phyloP scores from a whole-genome alignment of 352 stramenopile species.

The Phytophthora sojae region DNA sequence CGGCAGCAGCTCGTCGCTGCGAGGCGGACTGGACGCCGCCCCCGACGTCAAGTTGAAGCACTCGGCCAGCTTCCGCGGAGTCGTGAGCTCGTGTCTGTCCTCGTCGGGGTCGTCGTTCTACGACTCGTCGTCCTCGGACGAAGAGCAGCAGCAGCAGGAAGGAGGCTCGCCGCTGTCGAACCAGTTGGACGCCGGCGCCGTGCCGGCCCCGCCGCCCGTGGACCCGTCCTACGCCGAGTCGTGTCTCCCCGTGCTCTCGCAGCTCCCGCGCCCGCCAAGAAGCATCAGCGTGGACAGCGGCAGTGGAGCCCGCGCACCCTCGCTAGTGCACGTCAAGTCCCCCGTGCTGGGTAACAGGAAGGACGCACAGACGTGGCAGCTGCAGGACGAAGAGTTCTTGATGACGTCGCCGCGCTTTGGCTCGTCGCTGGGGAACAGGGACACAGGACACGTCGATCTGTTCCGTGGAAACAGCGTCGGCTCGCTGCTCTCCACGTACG shows the following conservation, averaged over 20 bases:
- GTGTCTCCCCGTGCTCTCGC: constrained; percentile 55
- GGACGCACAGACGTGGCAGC: constrained; percentile 72
- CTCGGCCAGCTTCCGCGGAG: constrained; percentile 52
- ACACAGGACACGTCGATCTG: constrained; percentile 34
- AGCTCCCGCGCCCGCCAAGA: constrained; percentile 48
- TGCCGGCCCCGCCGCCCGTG: constrained; percentile 31
- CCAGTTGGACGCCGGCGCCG: constrained; percentile 17
- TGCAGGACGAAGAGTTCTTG: constrained; percentile 75
- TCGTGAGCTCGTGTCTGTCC: constrained; percentile 56
- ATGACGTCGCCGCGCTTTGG: constrained; percentile 66
- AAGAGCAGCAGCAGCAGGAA: constrained; percentile 50
- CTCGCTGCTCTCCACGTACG: constrained; percentile 44
- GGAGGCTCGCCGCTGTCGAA: constrained; percentile 14
- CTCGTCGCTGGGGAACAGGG: constrained; percentile 29
- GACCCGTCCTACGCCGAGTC: constrained; percentile 57
- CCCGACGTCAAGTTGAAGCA: constrained; percentile 36
- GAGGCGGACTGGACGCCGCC: constrained; percentile 5
- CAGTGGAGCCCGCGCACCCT: constrained; percentile 26
- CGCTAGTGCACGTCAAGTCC: constrained; percentile 60
- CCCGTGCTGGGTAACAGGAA: constrained; percentile 66
- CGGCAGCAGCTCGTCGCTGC: constrained; percentile 36
- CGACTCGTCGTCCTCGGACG: constrained; percentile 57
- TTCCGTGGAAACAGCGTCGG: constrained; percentile 39
- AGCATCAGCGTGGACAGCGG: constrained; percentile 59
- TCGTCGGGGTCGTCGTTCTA: constrained; percentile 63